Evolutionary conservation across 257 asterid species (phyloP), one percentile per base, ranked within the genome.

Genomic region (Petrea volubilis): DNA sequence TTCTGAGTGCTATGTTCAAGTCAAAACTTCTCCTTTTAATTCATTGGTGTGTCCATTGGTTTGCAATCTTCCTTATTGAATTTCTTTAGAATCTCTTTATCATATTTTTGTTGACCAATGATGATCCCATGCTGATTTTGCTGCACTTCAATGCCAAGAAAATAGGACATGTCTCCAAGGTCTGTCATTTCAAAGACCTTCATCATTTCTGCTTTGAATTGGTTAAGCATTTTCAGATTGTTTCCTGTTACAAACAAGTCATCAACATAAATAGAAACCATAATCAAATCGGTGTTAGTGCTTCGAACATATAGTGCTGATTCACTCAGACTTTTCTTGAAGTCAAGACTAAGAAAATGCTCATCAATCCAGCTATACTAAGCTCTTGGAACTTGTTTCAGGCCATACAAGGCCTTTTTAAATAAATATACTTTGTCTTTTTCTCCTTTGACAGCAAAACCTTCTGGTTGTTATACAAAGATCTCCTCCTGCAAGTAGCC

Each of bases 321-420:
- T 68, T 60, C 60, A 10, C 5, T 9, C 27, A 60, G 14, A 40
- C 66, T 67, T 60, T 50, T 60, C 1, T 0, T 1, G 27, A 75
- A 44, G 20, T 57, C 75, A 14, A 75, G 27, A 6, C n/a, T 27
- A 1, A 2, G 3, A 11, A 75, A 40, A 38, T 28, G 14, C 0
- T 60, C 74, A 68, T 60, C 58, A 29, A 75, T 50, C 3, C 28
- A 20, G 7, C 6, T 28, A 9, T 74, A 55, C 68, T 63, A 74
- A 46, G 73, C 41, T 13, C 40, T 57, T 28, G 43, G 68, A 21
- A 55, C 74, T 28, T 74, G 56, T 20, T 74, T 64, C 6, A 73
- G 29, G 3, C 49, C 65, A 11, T 72, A 64, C 1, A 72, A 20
- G 4, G 64, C 47, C 28, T 73, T 73, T 12, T 64, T 52, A 0